These are phyloP conservation scores for Fraxinus platypoda DNA, from an alignment of 305 asterid genomes.

Conservation along the genomic window DNA sequence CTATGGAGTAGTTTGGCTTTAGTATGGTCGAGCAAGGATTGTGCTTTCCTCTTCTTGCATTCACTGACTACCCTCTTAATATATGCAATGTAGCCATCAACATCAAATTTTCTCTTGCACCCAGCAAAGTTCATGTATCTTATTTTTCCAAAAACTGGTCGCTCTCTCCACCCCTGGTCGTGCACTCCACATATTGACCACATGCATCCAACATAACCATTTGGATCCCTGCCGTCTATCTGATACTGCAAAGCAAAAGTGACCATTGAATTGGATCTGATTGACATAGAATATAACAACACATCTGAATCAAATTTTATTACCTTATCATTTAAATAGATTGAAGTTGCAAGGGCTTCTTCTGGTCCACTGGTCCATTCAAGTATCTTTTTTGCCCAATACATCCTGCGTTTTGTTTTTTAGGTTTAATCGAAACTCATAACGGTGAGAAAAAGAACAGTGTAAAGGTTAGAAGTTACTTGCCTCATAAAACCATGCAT, in stretches of 20 bases:
- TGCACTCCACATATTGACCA: conserved; percentile 98
- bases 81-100: conserved; percentile 73
- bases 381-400: conserved; percentile 98
- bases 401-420: conserved; percentile 61
- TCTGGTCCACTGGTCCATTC: conserved; percentile 94
- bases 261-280: conserved; percentile 8
- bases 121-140: conserved; percentile 95
- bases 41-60: conserved; percentile 78
- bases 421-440: neutral
- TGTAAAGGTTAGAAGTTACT: conserved; percentile 18
- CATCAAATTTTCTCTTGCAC: conserved; percentile 92
- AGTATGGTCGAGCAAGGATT: conserved; percentile 29
- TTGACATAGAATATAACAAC: neutral
- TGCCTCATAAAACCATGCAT: conserved; percentile 99
- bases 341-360: conserved; percentile 80
- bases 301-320: neutral
- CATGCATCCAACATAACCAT: conserved; percentile 98
- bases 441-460: neutral
- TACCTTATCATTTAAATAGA: conserved; percentile 86
- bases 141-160: conserved; percentile 80
- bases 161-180: conserved; percentile 96
- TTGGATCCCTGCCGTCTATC: conserved; percentile 92
- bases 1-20: conserved; percentile 41
- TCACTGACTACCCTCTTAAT: conserved; percentile 68
- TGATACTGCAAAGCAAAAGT: conserved; percentile 56